phyloP scores from a whole-genome alignment of 805 yeast species.

The Lachancea dasiensis region DNA sequence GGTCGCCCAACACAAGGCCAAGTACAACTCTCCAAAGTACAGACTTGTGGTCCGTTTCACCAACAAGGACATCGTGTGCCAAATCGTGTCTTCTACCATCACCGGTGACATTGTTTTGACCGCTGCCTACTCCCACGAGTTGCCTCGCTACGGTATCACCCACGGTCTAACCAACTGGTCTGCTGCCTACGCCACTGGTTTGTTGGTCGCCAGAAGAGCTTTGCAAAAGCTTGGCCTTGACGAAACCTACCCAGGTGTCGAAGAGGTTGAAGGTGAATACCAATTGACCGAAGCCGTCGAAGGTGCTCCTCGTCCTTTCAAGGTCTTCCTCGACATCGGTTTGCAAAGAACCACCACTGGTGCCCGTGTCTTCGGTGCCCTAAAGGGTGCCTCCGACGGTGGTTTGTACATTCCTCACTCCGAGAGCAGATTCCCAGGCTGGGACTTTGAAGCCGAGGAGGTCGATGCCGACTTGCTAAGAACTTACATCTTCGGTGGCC shows the following conservation, averaged over 20 bases:
- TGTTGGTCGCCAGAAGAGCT: slow-evolving; percentile 98
- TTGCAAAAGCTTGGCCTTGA: slow-evolving; percentile 96
- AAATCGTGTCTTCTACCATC: slow-evolving; percentile 93
- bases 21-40: slow-evolving; percentile 99
- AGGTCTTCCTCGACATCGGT: slow-evolving; percentile 98
- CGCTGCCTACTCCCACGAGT: slow-evolving; percentile 98
- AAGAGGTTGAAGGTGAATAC: slow-evolving; percentile 99
- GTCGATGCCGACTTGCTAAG: slow-evolving; percentile 94
- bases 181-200: slow-evolving; percentile 99
- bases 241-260: slow-evolving; percentile 97
- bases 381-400: slow-evolving; percentile 99
- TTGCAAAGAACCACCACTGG: slow-evolving; percentile 99
- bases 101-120: slow-evolving; percentile 94
- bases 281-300: slow-evolving; percentile 98
- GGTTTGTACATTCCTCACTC: slow-evolving; percentile 99
- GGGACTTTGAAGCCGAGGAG: slow-evolving; percentile 98
- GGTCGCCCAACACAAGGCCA: slow-evolving; percentile 99
- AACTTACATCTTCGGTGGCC: slow-evolving; percentile 99
- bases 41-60: slow-evolving; percentile 99
- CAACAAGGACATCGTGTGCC: slow-evolving; percentile 98
- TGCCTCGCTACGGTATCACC: slow-evolving; percentile 94
- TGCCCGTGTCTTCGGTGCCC: slow-evolving; percentile 99
- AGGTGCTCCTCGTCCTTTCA: slow-evolving; percentile 99
- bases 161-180: slow-evolving; percentile 99
- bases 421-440: slow-evolving; percentile 99